These are phyloP conservation scores for Parastagonospora nodorum DNA, from an alignment of 2,329 filamentous ascomycete genomes.

Conservation along the genomic window DNA sequence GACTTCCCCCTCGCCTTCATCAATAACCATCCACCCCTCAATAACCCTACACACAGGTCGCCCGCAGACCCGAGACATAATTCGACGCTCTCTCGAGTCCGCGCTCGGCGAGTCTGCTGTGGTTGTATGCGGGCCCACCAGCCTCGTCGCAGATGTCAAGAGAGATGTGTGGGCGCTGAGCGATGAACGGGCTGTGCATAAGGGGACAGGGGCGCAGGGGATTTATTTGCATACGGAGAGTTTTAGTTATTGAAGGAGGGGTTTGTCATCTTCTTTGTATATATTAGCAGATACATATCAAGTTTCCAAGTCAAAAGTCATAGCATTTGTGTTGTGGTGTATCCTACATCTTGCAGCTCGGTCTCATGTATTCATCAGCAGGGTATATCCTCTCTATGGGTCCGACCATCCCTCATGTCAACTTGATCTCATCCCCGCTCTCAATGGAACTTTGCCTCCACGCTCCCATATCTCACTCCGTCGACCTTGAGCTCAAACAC, in stretches of 20 bases:
- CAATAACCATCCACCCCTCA: conserved; percentile 36
- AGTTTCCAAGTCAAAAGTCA: too few relatives aligned
- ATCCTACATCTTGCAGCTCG: too few relatives aligned
- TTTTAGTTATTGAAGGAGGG: conserved; percentile 53
- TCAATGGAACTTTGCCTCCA: conserved; percentile 78
- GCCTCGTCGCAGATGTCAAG: conserved; percentile 61
- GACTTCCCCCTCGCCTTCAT: not conserved
- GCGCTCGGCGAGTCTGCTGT: conserved; percentile 67
- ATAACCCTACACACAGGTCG: conserved; percentile 55
- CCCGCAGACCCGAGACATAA: conserved; percentile 57
- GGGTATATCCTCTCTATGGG: too few relatives aligned
- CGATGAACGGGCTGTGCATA: conserved; percentile 70
- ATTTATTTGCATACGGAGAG: conserved; percentile 65
- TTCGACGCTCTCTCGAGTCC: conserved; percentile 61
- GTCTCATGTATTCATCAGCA: too few relatives aligned
- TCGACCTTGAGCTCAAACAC: conserved; percentile 81
- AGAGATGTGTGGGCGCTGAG: conserved; percentile 61
- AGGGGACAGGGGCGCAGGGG: conserved; percentile 69
- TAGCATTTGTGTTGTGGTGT: too few relatives aligned
- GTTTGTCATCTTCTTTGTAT: not conserved
- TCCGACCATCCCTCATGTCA: too few relatives aligned
- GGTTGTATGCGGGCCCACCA: conserved; percentile 64
- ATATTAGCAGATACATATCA: too few relatives aligned
- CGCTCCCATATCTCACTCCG: conserved; percentile 74
- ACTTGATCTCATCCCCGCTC: too few relatives aligned